Evolutionary conservation across 2,329 filamentous ascomycete species (phyloP), one percentile per base, ranked within the genome.

Genomic region (Periglandula ipomoeae): DNA sequence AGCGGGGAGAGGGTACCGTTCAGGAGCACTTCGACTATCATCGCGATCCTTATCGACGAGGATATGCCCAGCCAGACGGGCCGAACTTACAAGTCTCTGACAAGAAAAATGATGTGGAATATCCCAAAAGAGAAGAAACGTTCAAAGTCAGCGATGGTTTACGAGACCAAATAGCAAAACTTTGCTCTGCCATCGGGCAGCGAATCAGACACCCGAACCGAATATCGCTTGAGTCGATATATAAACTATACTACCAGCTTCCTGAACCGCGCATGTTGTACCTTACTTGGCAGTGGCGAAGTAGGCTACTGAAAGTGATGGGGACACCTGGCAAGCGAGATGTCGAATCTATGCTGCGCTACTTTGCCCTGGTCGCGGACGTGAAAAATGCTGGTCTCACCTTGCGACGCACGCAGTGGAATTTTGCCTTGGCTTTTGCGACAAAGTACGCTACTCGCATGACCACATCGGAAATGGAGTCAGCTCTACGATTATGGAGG

Each of bases 361-460:
- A 91, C 66, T 84, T 96, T 53, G 81, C 82, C 5, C 71, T 96
- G 22, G 74, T 97, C 17, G 82, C 90, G 53, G 91, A 98, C 58
- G 84, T 94, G 69, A 85, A 87, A 58, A 74, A 74, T 47, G 78
- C 81, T n/a, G 79, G 81, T 2, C 79, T 95, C 40, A 76, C 82
- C 0, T 70, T 97, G 48, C 78, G 73, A 1, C 70, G 68, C 5
- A 68, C 73, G 0, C 81, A 95, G 60, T 98, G 90, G 90, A 95
- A 87, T 52, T 82, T 81, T 35, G 90, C 89, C 34, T 80, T 96
- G 46, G 78, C 85, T 19, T 85, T 94, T 59, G 85, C 87, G 9
- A 84, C 84, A 34, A 82, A 84, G 49, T 89, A 86, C 56, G 80
- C 54, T 71, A 82, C 35, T 74, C 79, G 41, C 71, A 76, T 40